phyloP scores from a whole-genome alignment of 73 alveolate species.

The Tetrahymena malaccensis region DNA sequence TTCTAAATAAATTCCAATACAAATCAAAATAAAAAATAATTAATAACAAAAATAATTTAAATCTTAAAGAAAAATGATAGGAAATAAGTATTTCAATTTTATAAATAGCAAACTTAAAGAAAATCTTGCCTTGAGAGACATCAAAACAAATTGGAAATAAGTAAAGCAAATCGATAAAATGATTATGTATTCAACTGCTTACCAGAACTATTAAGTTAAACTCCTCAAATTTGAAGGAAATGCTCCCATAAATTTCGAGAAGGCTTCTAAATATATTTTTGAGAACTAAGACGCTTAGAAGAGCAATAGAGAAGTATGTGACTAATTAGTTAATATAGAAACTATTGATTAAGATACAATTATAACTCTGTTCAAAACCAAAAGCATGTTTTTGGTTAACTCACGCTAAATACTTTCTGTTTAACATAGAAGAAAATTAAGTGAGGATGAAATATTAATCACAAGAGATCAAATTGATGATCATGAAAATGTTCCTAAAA shows the following conservation, averaged over 20 bases:
- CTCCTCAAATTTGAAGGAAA: background rate
- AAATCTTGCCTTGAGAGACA: background rate
- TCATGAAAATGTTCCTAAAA: background rate
- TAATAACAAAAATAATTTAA: no score
- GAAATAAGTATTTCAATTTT: no score
- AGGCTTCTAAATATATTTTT: background rate
- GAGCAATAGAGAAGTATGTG: background rate
- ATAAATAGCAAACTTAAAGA: background rate
- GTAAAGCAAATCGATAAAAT: background rate
- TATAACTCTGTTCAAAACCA: background rate
- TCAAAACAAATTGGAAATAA: background rate
- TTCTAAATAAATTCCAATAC: no score
- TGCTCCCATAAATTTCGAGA: background rate
- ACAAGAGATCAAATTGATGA: background rate
- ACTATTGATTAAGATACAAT: background rate
- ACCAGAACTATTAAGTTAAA: background rate
- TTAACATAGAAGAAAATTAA: background rate
- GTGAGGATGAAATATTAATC: background rate
- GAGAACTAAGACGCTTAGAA: background rate
- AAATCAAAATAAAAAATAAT: no score
- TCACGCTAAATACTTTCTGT: background rate
- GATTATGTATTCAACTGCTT: background rate
- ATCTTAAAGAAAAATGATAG: background rate
- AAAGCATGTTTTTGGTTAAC: background rate
- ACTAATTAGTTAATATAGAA: background rate